Percentiles rank a stretch among this genome's conserved stretches.
Conservation (phyloP, 768 basidiomycete species). For the Collybia nuda region DNA sequence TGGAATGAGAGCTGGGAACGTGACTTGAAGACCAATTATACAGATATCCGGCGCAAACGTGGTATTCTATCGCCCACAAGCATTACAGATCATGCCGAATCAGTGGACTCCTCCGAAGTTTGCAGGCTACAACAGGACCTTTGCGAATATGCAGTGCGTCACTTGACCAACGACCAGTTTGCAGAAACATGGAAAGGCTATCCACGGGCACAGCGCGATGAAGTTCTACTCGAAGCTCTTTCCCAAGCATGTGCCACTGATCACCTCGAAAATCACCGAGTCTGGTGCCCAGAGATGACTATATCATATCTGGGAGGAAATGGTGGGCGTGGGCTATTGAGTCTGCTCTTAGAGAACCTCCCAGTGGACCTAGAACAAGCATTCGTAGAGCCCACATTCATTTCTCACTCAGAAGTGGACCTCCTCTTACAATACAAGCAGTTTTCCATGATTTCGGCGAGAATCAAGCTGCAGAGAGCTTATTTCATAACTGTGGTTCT, state of each 20-base stretch:
- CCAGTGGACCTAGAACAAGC: slow-evolving; percentile 1
- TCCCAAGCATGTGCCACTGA: slow-evolving; percentile 8
- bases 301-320: slow-evolving; percentile 5
- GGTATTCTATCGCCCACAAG: not conserved
- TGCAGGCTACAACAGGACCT: slow-evolving; percentile 9
- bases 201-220: not conserved
- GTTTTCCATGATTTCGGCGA: not conserved
- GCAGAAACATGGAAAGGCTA: slow-evolving; percentile 8
- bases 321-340: slow-evolving; percentile 8
- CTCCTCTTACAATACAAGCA: slow-evolving; percentile 1
- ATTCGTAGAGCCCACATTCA: not conserved
- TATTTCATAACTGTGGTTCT: slow-evolving; percentile 9
- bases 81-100: not conserved
- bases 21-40: slow-evolving; percentile 5
- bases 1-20: slow-evolving; percentile 17
- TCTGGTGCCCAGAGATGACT: slow-evolving; percentile 20
- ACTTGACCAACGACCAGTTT: slow-evolving; percentile 6
- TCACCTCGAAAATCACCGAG: slow-evolving; percentile 14
- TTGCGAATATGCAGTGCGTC: slow-evolving; percentile 1
- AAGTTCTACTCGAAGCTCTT: slow-evolving; percentile 14
- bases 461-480: not conserved
- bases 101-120: not conserved
- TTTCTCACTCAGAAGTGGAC: slow-evolving; percentile 3
- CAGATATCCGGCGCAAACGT: not conserved
- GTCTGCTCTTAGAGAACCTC: slow-evolving; percentile 2